These are phyloP conservation scores for Pseudogymnoascus sp. DNA, from an alignment of 2,329 filamentous ascomycete species.

Conservation along the genomic window DNA sequence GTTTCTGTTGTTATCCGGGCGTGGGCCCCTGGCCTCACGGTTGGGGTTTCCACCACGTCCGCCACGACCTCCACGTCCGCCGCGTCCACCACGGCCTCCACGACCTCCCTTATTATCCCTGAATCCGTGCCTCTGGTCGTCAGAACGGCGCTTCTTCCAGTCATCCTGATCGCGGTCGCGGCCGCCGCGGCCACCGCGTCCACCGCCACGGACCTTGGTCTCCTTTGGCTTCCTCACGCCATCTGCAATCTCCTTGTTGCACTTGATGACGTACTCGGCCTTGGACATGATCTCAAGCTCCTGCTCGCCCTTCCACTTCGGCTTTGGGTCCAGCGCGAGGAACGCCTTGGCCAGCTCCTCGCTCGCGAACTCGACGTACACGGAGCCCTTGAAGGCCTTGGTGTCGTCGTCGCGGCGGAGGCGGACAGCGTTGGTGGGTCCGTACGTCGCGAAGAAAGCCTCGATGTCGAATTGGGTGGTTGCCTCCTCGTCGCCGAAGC, in stretches of 20 bases:
- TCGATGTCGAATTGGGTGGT: slow-evolving; percentile 91
- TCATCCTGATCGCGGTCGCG: slow-evolving; percentile 44
- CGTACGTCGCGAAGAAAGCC: slow-evolving; percentile 78
- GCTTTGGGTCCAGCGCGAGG: slow-evolving; percentile 69
- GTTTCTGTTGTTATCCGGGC: slow-evolving; percentile 29
- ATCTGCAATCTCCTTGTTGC: slow-evolving; percentile 62
- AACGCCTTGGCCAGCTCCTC: slow-evolving; percentile 77
- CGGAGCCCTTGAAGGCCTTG: slow-evolving; percentile 85
- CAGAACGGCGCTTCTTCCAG: slow-evolving; percentile 58
- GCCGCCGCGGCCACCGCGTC: slow-evolving; percentile 31
- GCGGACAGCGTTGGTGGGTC: slow-evolving; percentile 73
- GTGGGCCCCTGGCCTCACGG: slow-evolving; percentile 30
- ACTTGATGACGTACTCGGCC: slow-evolving; percentile 76
- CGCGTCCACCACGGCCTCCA: slow-evolving; percentile 33
- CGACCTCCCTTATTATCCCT: slow-evolving; percentile 35
- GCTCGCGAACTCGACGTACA: slow-evolving; percentile 85
- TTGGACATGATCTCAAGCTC: slow-evolving; percentile 81
- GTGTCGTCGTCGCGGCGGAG: slow-evolving; percentile 67
- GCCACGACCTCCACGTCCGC: slow-evolving; percentile 39
- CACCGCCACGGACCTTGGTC: slow-evolving; percentile 19
- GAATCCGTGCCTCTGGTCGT: slow-evolving; percentile 56
- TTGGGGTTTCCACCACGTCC: slow-evolving; percentile 34
- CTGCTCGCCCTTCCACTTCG: slow-evolving; percentile 68
- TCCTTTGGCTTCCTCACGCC: slow-evolving; percentile 58
- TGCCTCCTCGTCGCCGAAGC: slow-evolving; percentile 78